Evolutionary conservation across 176 grass and related monocot genomes (phyloP), one percentile per base, ranked within the genome.

Genomic region (Saccharum officinarum): DNA sequence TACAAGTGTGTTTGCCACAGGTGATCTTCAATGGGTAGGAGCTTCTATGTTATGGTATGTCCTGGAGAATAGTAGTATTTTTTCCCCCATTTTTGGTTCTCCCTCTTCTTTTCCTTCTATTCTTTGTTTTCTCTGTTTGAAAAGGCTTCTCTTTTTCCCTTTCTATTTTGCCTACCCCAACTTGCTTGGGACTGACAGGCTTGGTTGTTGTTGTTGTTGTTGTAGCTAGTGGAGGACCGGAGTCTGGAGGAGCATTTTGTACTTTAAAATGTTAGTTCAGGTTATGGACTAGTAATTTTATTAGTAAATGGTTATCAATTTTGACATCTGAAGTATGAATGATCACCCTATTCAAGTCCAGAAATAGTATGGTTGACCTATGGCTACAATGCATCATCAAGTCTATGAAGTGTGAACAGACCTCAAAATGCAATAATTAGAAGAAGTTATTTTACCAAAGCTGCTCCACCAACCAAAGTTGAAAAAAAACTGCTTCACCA

Each of bases 1-100:
- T 98, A 98, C 89, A 95, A 90, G 72, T 98, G 95, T 82, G 63
- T 98, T 72, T 98, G 95, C 81, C 93, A 95, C 82, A 92, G 93
- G 83, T 98, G 93, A 98, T 71, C 34, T 49, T 85, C 63, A 61
- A 87, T 69, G 38, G 54, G 68, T 86, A 79, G 47, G 57, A 79
- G 69, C 25, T 94, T 78, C 52, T 73, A 72, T 86, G 40, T 28
- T 80, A 80, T 86, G 83, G 67, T 82, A 65, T 84, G 80, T 67
- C 40, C 71, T 77, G 62, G 60, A 76, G 64, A 44, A 73, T 68
- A 86, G 67, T 75, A 67, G 76, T 83, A 2, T 52, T 85, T 31
- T 38, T 33, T 25, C 70, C 76, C 76, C 76, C 61, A 42, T 45
- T 80, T 25, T 82, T 74, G 13, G 71, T 65, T 79, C 31, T 62